Conservation (phyloP, 257 asterid genomes). For the Ocimum tenuiflorum region DNA sequence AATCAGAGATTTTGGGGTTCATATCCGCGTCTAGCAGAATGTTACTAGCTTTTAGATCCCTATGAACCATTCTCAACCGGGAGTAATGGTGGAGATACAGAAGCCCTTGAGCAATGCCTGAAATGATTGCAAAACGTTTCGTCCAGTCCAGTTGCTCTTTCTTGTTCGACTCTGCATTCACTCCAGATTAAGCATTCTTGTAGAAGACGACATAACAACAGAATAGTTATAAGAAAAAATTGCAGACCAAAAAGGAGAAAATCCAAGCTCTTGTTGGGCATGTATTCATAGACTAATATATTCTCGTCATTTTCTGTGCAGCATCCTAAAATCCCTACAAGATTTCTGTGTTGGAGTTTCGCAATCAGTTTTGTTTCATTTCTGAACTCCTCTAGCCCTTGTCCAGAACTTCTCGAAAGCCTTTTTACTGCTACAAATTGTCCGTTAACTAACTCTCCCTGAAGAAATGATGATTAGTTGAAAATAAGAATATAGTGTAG, state of each 20-base stretch:
- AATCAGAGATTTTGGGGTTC: neutral
- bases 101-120: neutral
- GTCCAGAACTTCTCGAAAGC: neutral
- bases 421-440: neutral
- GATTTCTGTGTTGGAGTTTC: neutral
- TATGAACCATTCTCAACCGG: neutral
- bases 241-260: neutral
- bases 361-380: neutral
- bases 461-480: neutral
- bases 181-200: neutral
- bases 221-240: neutral
- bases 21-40: neutral
- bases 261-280: slow-evolving; percentile 1
- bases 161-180: neutral
- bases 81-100: neutral
- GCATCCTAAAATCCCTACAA: slow-evolving; percentile 4
- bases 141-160: slow-evolving; percentile 18
- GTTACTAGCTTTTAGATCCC: neutral
- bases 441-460: neutral
- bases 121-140: neutral
- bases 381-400: neutral
- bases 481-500: neutral
- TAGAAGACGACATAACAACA: neutral
- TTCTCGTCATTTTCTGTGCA: neutral
- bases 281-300: neutral